These are phyloP conservation scores for Mycena latifolia DNA, from an alignment of 768 basidiomycete species.

Conservation along the genomic window DNA sequence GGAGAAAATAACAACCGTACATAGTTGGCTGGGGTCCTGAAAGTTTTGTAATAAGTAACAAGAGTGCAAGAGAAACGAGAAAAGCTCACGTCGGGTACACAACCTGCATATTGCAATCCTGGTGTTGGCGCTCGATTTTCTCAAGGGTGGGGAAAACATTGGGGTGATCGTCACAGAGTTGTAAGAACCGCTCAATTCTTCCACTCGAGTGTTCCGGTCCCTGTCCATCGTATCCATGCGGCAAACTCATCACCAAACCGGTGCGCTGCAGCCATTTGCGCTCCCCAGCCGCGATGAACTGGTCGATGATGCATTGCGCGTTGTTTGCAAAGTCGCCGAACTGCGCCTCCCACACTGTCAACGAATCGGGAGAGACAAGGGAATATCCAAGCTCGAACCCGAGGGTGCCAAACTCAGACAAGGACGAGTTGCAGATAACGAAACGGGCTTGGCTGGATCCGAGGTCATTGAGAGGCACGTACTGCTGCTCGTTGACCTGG, in stretches of 20 bases:
- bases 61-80: neutral
- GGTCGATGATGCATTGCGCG: slow-evolving; percentile 98
- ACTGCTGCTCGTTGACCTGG: slow-evolving; percentile 92
- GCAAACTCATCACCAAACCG: slow-evolving; percentile 89
- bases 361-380: slow-evolving; percentile 91
- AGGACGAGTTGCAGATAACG: slow-evolving; percentile 95
- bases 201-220: slow-evolving; percentile 99
- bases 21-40: slow-evolving; percentile 94
- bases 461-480: slow-evolving; percentile 90
- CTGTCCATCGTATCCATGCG: slow-evolving; percentile 98
- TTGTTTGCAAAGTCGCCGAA: slow-evolving; percentile 99
- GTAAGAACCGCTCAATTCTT: slow-evolving; percentile 95
- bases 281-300: slow-evolving; percentile 98
- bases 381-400: slow-evolving; percentile 99
- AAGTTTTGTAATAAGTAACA: slow-evolving; percentile 6
- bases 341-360: slow-evolving; percentile 99
- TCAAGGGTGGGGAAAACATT: slow-evolving; percentile 88
- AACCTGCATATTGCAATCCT: slow-evolving; percentile 99
- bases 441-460: slow-evolving; percentile 91
- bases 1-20: slow-evolving; percentile 50
- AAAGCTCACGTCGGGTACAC: slow-evolving; percentile 91
- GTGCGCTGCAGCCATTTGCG: slow-evolving; percentile 97
- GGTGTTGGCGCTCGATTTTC: slow-evolving; percentile 95
- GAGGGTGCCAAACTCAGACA: slow-evolving; percentile 95
- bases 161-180: slow-evolving; percentile 98